Conservation (phyloP, 768 basidiomycete species). For the Terana coerulea region DNA sequence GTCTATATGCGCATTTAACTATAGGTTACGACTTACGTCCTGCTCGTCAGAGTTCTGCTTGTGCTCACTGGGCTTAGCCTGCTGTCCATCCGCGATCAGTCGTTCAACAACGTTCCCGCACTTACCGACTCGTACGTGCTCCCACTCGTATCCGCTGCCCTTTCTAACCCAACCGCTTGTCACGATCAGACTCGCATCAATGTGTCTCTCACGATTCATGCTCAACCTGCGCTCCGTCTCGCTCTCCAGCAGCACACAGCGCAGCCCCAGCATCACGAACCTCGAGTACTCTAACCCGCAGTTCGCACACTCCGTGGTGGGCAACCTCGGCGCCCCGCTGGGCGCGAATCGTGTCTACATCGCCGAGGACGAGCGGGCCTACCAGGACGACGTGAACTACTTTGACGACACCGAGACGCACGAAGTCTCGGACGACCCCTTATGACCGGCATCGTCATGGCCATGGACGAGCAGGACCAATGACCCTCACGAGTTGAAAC, state of each 20-base stretch:
- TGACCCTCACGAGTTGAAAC: neutral
- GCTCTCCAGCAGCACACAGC: neutral
- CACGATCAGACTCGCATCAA: conserved; percentile 12
- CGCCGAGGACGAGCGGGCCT: neutral
- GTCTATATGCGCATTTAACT: neutral
- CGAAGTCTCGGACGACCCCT: conserved; percentile 3
- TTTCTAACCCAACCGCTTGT: neutral
- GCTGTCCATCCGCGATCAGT: conserved; percentile 10
- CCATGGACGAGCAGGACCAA: too few relatives aligned
- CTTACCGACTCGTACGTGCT: conserved; percentile 10
- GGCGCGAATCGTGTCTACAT: neutral
- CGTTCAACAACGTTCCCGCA: conserved; percentile 12
- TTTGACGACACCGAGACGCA: neutral
- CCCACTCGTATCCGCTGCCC: neutral
- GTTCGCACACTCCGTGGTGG: conserved; percentile 1
- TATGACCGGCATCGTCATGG: neutral
- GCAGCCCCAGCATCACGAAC: too few relatives aligned
- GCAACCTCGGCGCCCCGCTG: conserved; percentile 8
- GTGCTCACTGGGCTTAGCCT: conserved; percentile 5
- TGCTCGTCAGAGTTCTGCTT: neutral
- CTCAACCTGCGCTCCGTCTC: conserved; percentile 5
- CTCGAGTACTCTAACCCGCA: neutral
- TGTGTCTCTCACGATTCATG: conserved; percentile 12
- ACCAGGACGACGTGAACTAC: neutral
- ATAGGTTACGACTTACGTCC: neutral